Evolutionary conservation across 768 basidiomycete genomes (phyloP), one percentile per base, ranked within the genome.

Genomic region (Sarcodon aspratus): DNA sequence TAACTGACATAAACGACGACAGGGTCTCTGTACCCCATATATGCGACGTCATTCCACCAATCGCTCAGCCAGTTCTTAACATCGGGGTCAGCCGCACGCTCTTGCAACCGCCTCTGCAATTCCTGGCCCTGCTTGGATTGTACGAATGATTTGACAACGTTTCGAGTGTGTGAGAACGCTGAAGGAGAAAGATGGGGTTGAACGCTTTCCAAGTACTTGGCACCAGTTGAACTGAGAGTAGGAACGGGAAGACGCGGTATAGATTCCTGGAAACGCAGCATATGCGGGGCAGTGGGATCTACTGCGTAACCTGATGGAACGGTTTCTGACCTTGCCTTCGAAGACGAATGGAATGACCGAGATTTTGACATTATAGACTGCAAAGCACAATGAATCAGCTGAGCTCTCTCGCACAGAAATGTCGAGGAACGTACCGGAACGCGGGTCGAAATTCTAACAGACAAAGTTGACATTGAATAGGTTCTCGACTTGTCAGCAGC

Each of bases 31-130:
- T 88, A 89, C 6, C 70, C 83, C 84, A 90, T 82, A 62, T 87
- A 89, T 13, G 94, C 94, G 5, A 64, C 77, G 34, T 96, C 90
- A 66, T 98, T 94, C 95, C 95, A 99, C 96, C 96, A 99, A 46
- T 95, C 91, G 44, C 78, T 75, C n/a, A 99, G 73, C 96, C 96
- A 99, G 69, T 75, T 93, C 57, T 69, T 70, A 47, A 68, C 63
- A 13, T 65, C 63, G 1, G 78, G 75, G 21, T 78, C 71, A 0
- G 72, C 70, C 0, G 92, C 91, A 1, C 93, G 78, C 17, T 76
- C 72, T 60, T 89, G 73, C 33, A 98, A 73, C 2, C 96, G 73
- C 34, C 69, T 63, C 66, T 98, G 95, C 10, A 98, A 75, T 49
- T 79, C 76, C 12, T 74, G 71, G 1, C 80, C 80, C 47, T 79